A percentile compares a stretch with the other conserved stretches of the same genome.
Evolutionary conservation across 176 grass and related monocot genomes (phyloP).

Genomic region (Oryza glaberrima): DNA sequence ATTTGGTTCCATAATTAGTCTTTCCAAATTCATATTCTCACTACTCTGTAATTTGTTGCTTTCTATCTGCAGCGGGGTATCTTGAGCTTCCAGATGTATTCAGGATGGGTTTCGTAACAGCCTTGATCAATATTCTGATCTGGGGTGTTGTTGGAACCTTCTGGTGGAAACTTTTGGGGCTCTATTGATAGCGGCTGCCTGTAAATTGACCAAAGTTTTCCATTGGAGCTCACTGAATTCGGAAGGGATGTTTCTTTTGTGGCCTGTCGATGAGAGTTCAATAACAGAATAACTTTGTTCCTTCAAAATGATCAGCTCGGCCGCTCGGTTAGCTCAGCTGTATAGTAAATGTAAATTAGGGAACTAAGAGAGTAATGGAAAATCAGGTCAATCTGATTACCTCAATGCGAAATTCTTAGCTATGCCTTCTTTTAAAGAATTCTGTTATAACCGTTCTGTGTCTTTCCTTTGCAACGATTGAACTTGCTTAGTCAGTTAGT

Average conservation of each 20-base stretch:
- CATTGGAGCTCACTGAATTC: constrained; percentile 14
- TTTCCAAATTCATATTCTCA: neutral
- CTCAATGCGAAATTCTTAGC: neutral
- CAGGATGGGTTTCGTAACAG: constrained; percentile 72
- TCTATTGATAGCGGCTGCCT: constrained; percentile 58
- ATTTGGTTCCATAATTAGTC: neutral
- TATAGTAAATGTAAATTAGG: constrained; percentile 25
- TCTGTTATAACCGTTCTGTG: neutral
- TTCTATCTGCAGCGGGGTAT: constrained; percentile 69
- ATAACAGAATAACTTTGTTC: constrained; percentile 18
- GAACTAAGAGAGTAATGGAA: neutral
- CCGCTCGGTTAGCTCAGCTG: neutral
- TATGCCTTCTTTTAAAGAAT: neutral
- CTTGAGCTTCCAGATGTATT: constrained; percentile 78
- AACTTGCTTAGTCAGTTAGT: neutral
- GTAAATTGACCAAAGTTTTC: neutral
- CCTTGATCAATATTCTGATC: constrained; percentile 61
- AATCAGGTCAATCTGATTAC: neutral
- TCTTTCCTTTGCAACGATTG: neutral
- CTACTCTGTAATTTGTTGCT: constrained; percentile 39
- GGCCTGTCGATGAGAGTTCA: neutral
- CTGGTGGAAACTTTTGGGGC: constrained; percentile 91
- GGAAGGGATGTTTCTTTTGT: neutral
- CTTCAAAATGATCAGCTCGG: neutral
- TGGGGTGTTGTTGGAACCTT: constrained; percentile 81